These are phyloP conservation scores for Leptographium procerum DNA, from an alignment of 2,329 filamentous ascomycete genomes.

Conservation along the genomic window DNA sequence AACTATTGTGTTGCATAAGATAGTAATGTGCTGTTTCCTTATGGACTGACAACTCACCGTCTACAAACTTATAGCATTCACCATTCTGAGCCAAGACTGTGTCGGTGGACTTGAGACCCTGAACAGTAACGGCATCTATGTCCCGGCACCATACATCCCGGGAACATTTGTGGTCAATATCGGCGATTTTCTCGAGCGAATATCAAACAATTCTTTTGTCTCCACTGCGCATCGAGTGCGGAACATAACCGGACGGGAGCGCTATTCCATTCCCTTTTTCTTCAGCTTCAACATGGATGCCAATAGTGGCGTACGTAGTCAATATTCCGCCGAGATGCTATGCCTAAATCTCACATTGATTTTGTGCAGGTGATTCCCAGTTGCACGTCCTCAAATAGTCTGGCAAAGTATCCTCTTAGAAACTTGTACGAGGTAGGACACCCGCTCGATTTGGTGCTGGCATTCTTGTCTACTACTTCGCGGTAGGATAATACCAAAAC, in stretches of 20 bases:
- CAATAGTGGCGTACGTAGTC: slow-evolving; percentile 1
- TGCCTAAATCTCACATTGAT: neutral
- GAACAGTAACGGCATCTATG: slow-evolving; percentile 5
- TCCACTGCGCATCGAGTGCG: slow-evolving; percentile 14
- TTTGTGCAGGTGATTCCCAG: neutral
- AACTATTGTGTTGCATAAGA: neutral
- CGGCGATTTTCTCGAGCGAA: slow-evolving; percentile 13
- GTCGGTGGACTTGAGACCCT: slow-evolving; percentile 12
- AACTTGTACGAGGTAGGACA: neutral
- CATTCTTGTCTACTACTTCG: neutral
- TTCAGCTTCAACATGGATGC: slow-evolving; percentile 11
- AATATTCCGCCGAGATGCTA: neutral
- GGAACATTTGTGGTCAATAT: slow-evolving; percentile 14
- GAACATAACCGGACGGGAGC: slow-evolving; percentile 7
- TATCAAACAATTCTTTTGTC: slow-evolving; percentile 13
- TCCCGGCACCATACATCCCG: slow-evolving; percentile 5
- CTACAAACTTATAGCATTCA: slow-evolving; percentile 24
- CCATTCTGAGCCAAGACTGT: slow-evolving; percentile 11
- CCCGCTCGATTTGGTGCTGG: no score
- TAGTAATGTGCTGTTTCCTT: neutral
- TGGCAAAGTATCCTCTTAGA: neutral
- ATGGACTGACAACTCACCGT: neutral
- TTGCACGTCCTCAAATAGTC: neutral
- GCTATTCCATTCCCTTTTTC: slow-evolving; percentile 14
- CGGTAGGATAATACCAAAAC: neutral